Evolutionary conservation across 2,329 filamentous ascomycete genomes (phyloP).

Genomic region (Talaromyces sp.): DNA sequence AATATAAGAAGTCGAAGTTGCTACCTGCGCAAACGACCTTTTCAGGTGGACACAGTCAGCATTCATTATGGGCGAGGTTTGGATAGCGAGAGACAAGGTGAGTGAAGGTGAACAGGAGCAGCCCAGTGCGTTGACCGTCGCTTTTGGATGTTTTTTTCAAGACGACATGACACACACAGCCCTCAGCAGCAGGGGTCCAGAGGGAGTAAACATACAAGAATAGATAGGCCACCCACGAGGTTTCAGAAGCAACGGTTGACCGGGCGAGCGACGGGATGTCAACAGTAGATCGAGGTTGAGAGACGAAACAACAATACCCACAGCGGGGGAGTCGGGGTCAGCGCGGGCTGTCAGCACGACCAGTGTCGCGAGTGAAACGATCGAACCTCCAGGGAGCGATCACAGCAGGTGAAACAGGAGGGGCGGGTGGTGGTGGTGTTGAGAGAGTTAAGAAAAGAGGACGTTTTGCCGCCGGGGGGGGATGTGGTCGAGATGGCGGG

Average conservation of each 20-base stretch:
- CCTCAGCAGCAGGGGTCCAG: neutral
- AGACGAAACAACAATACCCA: constrained; percentile 10
- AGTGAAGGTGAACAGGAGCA: neutral
- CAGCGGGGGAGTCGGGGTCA: constrained; percentile 1
- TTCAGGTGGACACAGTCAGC: constrained; percentile 23
- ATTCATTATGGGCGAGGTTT: constrained; percentile 15
- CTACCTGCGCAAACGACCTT: constrained; percentile 38
- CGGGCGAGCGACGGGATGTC: constrained; percentile 5
- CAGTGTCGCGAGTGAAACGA: constrained; percentile 19
- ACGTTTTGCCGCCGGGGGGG: neutral
- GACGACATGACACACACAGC: neutral
- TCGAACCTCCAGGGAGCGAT: constrained; percentile 38
- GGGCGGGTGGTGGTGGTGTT: constrained; percentile 2
- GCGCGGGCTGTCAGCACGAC: neutral
- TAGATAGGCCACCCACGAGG: constrained; percentile 3
- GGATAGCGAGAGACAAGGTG: constrained; percentile 5
- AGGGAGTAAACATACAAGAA: constrained; percentile 9
- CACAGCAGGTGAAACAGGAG: constrained; percentile 9
- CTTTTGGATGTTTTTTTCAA: neutral
- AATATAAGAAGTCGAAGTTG: constrained; percentile 24
- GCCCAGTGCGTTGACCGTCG: neutral
- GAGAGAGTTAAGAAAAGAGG: constrained; percentile 3
- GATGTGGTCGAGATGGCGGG: constrained; percentile 6
- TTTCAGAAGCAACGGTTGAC: neutral
- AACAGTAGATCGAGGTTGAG: neutral